Evolutionary conservation across 2,329 filamentous ascomycete species (phyloP).

Genomic region (Coniochaeta sp.): DNA sequence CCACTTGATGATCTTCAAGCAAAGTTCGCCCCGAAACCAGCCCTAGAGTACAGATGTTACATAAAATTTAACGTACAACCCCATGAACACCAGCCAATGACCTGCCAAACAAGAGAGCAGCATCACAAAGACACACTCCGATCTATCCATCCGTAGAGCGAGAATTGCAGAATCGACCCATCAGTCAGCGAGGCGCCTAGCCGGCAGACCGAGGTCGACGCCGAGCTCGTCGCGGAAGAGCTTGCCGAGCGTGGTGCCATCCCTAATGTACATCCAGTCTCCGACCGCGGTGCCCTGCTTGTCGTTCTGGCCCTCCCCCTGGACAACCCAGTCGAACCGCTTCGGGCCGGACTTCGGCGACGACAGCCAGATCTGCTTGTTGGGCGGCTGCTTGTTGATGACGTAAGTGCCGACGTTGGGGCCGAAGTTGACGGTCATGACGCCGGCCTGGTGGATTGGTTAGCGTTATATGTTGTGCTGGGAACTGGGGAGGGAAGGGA

Average conservation of each 20-base stretch:
- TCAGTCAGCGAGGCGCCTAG: slow-evolving; percentile 6
- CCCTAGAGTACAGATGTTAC: background rate
- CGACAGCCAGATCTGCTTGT: slow-evolving; percentile 95
- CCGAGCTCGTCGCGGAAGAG: slow-evolving; percentile 71
- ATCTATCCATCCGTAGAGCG: too few species aligned
- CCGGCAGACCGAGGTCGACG: slow-evolving; percentile 44
- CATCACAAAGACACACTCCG: background rate
- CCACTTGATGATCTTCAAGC: background rate
- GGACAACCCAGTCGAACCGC: slow-evolving; percentile 81
- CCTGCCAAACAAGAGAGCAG: background rate
- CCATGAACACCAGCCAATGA: background rate
- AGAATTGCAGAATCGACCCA: background rate
- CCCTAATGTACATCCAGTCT: slow-evolving; percentile 82
- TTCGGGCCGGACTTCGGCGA: slow-evolving; percentile 68
- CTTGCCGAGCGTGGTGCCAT: slow-evolving; percentile 67
- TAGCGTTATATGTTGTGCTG: background rate
- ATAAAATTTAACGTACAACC: background rate
- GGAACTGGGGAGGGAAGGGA: background rate
- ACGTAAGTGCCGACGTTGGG: slow-evolving; percentile 70
- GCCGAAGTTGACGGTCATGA: slow-evolving; percentile 68
- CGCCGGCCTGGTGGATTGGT: slow-evolving; percentile 57
- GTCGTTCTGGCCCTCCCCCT: slow-evolving; percentile 64
- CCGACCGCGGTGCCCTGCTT: slow-evolving; percentile 70
- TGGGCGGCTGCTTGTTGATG: slow-evolving; percentile 96
- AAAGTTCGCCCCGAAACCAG: background rate